Percentiles rank a stretch among this genome's conserved stretches.
phyloP scores from a whole-genome alignment of 2,329 filamentous ascomycete species.

The Zasmidium cellare region DNA sequence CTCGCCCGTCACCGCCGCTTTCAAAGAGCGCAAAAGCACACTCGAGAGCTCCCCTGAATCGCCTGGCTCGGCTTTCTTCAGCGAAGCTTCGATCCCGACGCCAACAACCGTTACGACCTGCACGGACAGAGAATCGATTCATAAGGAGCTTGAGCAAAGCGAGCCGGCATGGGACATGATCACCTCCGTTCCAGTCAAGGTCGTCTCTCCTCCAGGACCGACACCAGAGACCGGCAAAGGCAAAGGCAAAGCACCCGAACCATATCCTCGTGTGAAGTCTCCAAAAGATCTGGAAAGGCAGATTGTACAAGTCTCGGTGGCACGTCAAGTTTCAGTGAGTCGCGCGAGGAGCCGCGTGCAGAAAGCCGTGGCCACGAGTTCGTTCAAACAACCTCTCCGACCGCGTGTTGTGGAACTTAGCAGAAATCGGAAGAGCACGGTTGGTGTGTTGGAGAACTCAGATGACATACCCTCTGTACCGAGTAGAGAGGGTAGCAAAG shows the following conservation, averaged over 20 bases:
- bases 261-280: conserved; percentile 23
- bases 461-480: background rate
- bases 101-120: conserved; percentile 28
- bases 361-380: conserved; percentile 21
- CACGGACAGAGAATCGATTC: conserved; percentile 23
- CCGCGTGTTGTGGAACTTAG: conserved; percentile 35
- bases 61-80: conserved; percentile 24
- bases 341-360: conserved; percentile 25
- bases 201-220: conserved; percentile 6
- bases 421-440: conserved; percentile 33
- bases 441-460: conserved; percentile 29
- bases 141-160: conserved; percentile 9
- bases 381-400: conserved; percentile 29
- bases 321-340: conserved; percentile 31
- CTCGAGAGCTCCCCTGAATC: conserved; percentile 22
- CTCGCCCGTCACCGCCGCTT: conserved; percentile 17
- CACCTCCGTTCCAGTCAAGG: conserved; percentile 3
- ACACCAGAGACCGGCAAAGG: background rate
- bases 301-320: conserved; percentile 32
- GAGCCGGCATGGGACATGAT: conserved; percentile 21
- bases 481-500: background rate
- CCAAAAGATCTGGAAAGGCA: conserved; percentile 29
- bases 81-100: conserved; percentile 30
- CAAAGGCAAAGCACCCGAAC: conserved; percentile 2
- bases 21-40: conserved; percentile 15